phyloP scores from a whole-genome alignment of 768 basidiomycete species.

The Polyporus arcularius region DNA sequence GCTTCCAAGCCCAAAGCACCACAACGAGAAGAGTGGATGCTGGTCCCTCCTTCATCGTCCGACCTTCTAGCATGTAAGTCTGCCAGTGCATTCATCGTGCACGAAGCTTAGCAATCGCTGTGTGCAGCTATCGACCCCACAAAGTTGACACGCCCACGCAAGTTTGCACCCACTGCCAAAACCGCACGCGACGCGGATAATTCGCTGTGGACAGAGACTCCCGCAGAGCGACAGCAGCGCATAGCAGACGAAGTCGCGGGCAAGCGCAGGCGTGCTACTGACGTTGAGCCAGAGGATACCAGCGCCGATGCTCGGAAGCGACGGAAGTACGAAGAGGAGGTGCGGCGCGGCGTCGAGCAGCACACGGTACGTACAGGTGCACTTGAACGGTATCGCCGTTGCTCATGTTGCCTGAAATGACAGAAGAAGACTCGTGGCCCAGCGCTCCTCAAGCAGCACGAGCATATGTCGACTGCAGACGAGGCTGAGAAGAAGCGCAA shows the following conservation, averaged over 20 bases:
- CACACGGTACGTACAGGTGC: slow-evolving; percentile 60
- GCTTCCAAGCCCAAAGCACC: slow-evolving; percentile 74
- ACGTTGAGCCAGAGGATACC: slow-evolving; percentile 46
- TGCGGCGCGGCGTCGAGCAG: slow-evolving; percentile 72
- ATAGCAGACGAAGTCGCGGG: slow-evolving; percentile 95
- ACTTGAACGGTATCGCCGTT: neutral
- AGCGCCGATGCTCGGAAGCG: slow-evolving; percentile 52
- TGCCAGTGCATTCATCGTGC: neutral
- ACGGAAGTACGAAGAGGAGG: slow-evolving; percentile 65
- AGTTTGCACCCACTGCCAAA: slow-evolving; percentile 64
- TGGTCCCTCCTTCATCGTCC: slow-evolving; percentile 84
- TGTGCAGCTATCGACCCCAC: slow-evolving; percentile 80
- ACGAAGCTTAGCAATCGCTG: neutral
- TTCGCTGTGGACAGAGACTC: slow-evolving; percentile 96
- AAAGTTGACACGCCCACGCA: slow-evolving; percentile 69
- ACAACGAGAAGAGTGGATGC: slow-evolving; percentile 97
- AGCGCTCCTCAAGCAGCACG: slow-evolving; percentile 36
- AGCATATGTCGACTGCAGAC: slow-evolving; percentile 45
- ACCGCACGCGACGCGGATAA: slow-evolving; percentile 48
- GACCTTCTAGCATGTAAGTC: slow-evolving; percentile 76
- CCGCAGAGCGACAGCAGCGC: slow-evolving; percentile 86
- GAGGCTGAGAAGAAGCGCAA: slow-evolving; percentile 37
- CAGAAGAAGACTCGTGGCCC: slow-evolving; percentile 32
- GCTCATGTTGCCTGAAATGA: neutral
- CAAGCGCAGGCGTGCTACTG: slow-evolving; percentile 73